Evolutionary conservation across 2,329 filamentous ascomycete genomes (phyloP).

Genomic region (Colletotrichum incanum): DNA sequence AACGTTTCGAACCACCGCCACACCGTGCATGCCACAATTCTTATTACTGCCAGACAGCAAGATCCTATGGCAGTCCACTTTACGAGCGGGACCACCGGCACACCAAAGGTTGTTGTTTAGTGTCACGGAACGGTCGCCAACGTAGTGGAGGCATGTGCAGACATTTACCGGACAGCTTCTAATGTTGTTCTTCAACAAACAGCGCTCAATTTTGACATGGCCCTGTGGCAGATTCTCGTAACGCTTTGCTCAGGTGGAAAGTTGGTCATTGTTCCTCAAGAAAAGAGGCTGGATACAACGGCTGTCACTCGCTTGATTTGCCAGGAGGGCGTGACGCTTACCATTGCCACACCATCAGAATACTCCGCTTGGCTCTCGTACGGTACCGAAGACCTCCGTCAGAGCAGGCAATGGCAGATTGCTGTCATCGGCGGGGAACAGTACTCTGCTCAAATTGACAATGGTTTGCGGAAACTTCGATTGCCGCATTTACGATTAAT

Average conservation of each 20-base stretch:
- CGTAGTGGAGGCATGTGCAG: conserved; percentile 49
- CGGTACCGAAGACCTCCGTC: conserved; percentile 37
- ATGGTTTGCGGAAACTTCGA: conserved; percentile 35
- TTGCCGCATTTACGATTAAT: conserved; percentile 30
- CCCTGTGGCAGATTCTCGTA: conserved; percentile 55
- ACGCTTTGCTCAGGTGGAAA: conserved; percentile 55
- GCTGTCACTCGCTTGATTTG: conserved; percentile 55
- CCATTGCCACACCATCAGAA: conserved; percentile 59
- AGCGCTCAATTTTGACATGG: conserved; percentile 59
- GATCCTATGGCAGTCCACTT: conserved; percentile 52
- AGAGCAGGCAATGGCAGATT: conserved; percentile 42
- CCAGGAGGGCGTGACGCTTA: conserved; percentile 55
- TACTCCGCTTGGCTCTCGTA: conserved; percentile 51
- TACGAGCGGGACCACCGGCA: conserved; percentile 51
- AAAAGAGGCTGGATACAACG: conserved; percentile 53
- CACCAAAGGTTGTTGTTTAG: conserved; percentile 59
- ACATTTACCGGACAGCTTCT: conserved; percentile 45
- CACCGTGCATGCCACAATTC: conserved; percentile 43
- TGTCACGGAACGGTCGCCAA: conserved; percentile 51
- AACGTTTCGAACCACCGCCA: background rate
- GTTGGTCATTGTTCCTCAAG: conserved; percentile 55
- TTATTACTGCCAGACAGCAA: background rate
- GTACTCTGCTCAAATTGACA: conserved; percentile 28
- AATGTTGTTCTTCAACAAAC: conserved; percentile 56
- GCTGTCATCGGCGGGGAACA: conserved; percentile 46